A percentile compares a stretch with the other conserved stretches of the same genome.
These are phyloP conservation scores for Exophiala viscosa DNA, from an alignment of 2,329 filamentous ascomycete genomes.

Conservation along the genomic window DNA sequence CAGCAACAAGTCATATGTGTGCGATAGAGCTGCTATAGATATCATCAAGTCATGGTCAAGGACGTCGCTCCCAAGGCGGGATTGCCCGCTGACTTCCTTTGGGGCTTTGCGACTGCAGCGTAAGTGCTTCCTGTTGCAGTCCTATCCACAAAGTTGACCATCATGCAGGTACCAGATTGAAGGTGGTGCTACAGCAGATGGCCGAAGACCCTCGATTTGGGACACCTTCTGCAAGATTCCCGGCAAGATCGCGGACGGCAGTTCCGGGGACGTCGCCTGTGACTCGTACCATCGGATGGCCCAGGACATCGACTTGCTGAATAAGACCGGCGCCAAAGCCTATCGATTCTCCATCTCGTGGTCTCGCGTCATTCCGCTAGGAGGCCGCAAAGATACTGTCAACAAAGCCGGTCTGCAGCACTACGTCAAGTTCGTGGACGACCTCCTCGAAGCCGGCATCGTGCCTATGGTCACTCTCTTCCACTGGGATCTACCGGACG, in stretches of 20 bases:
- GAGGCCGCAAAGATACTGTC: conserved; percentile 74
- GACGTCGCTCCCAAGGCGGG: conserved; percentile 29
- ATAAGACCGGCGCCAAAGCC: conserved; percentile 65
- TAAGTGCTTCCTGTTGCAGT: conserved; percentile 40
- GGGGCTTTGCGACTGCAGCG: conserved; percentile 77
- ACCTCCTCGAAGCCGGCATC: conserved; percentile 71
- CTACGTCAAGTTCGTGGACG: conserved; percentile 75
- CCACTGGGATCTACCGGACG: conserved; percentile 84
- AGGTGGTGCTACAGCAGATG: conserved; percentile 69
- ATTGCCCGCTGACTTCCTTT: conserved; percentile 67
- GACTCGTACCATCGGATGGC: conserved; percentile 79
- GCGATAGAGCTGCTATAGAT: neutral
- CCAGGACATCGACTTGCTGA: conserved; percentile 74
- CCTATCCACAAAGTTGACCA: conserved; percentile 1
- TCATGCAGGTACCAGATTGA: conserved; percentile 76
- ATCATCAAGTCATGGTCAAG: conserved; percentile 15
- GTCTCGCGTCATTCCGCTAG: conserved; percentile 80
- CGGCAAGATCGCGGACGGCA: conserved; percentile 77
- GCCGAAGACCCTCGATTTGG: conserved; percentile 80
- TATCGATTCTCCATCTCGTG: conserved; percentile 85
- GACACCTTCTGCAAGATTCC: conserved; percentile 79
- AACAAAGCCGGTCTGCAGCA: conserved; percentile 74
- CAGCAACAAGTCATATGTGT: neutral
- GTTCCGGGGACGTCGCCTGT: conserved; percentile 72
- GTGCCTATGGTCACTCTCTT: conserved; percentile 77